These are phyloP conservation scores for Botrytis hyacinthi DNA, from an alignment of 2,329 filamentous ascomycete genomes.

Conservation along the genomic window DNA sequence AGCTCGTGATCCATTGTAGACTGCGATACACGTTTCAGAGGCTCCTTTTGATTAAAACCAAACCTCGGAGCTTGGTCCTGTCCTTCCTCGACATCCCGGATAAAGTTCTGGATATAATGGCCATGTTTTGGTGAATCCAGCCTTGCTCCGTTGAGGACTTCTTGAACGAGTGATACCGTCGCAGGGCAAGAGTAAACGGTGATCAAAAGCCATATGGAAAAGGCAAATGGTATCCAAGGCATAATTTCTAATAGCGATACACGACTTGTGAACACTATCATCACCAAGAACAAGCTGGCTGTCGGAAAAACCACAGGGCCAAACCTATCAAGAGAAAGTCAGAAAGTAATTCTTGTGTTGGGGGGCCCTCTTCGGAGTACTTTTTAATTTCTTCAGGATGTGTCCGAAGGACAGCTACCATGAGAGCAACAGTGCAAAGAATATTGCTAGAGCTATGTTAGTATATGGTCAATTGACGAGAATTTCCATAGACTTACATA, in stretches of 20 bases:
- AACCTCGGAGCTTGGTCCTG: not conserved
- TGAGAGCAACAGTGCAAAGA: conserved; percentile 14
- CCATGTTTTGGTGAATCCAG: not conserved
- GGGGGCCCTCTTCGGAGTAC: conserved; percentile 9
- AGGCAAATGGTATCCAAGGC: conserved; percentile 23
- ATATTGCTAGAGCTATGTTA: conserved; percentile 6
- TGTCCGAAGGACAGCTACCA: conserved; percentile 13
- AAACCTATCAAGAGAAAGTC: conserved; percentile 11
- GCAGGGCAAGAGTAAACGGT: conserved; percentile 24
- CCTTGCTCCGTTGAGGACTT: not conserved
- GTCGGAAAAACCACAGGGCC: not conserved
- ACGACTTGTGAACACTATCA: conserved; percentile 17
- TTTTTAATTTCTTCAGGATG: conserved; percentile 22
- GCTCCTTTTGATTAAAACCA: not conserved
- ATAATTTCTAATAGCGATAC: conserved; percentile 17
- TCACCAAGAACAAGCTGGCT: not conserved
- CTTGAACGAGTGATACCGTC: not conserved
- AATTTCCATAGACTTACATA: conserved; percentile 16
- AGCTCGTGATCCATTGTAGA: not conserved
- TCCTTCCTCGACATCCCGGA: not conserved
- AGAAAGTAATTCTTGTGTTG: not conserved
- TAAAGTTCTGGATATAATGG: not conserved
- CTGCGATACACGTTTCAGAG: too few relatives aligned
- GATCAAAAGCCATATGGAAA: conserved; percentile 23
- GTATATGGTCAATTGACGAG: not conserved